These are phyloP conservation scores for Hymenotorrendiella dingleyae DNA, from an alignment of 2,329 filamentous ascomycete species.

Conservation along the genomic window DNA sequence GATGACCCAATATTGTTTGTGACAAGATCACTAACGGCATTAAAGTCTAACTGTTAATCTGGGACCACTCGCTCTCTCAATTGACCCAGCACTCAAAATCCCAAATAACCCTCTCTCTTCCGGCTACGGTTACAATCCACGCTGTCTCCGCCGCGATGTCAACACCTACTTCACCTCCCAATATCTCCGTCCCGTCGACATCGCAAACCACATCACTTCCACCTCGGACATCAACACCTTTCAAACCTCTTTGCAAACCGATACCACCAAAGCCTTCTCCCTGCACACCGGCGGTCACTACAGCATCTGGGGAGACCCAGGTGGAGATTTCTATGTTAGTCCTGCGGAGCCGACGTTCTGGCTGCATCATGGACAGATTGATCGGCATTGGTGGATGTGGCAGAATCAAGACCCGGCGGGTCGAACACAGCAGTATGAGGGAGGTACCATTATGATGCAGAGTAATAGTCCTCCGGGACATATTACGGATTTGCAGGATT, in stretches of 20 bases:
- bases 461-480: conserved; percentile 11
- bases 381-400: conserved; percentile 18
- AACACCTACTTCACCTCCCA: conserved; percentile 7
- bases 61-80: conserved; percentile 39
- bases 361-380: conserved; percentile 11
- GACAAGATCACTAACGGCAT: background rate
- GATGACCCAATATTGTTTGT: background rate
- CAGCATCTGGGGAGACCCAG: conserved; percentile 9
- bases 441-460: conserved; percentile 12
- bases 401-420: conserved; percentile 14
- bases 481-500: conserved; percentile 12
- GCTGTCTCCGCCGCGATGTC: conserved; percentile 38
- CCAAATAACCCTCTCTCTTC: conserved; percentile 4
- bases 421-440: conserved; percentile 13
- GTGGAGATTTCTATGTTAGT: conserved; percentile 8
- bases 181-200: conserved; percentile 2
- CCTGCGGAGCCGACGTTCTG: conserved; percentile 6
- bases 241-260: conserved; percentile 1
- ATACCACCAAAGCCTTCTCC: conserved; percentile 1
- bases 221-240: conserved; percentile 2
- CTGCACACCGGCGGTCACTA: conserved; percentile 8
- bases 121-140: conserved; percentile 33
- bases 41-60: conserved; percentile 31
- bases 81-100: conserved; percentile 11
- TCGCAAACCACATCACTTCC: conserved; percentile 6